Percentiles rank a stretch among this genome's conserved stretches.
Conservation (phyloP, 805 yeast species). For the Wickerhamomyces chambardii region DNA sequence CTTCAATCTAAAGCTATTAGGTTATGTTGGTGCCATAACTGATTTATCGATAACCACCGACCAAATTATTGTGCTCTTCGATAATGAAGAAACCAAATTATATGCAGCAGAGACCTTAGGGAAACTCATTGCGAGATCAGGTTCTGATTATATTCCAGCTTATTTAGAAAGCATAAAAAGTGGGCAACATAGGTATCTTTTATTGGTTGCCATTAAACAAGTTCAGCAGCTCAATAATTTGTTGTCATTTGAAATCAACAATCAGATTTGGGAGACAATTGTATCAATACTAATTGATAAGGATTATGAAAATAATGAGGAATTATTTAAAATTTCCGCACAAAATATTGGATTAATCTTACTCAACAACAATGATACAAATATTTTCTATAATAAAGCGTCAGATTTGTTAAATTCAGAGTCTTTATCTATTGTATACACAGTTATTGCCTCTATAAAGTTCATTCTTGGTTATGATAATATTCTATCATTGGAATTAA, state of each 20-base stretch:
- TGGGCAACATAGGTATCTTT: conserved; percentile 15
- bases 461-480: conserved; percentile 24
- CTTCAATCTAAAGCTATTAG: conserved; percentile 36
- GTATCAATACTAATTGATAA: conserved; percentile 4
- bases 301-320: conserved; percentile 13
- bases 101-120: conserved; percentile 50
- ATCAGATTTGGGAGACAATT: conserved; percentile 18
- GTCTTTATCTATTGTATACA: conserved; percentile 13
- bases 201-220: conserved; percentile 22
- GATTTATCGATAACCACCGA: conserved; percentile 24
- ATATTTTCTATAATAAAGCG: conserved; percentile 17
- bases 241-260: conserved; percentile 14
- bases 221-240: conserved; percentile 14
- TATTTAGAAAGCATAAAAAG: conserved; percentile 23
- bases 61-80: conserved; percentile 25
- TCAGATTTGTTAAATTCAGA: conserved; percentile 10
- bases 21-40: conserved; percentile 33
- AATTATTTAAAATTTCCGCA: conserved; percentile 13
- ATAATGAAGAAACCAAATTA: conserved; percentile 26
- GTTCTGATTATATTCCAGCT: conserved; percentile 25
- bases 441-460: conserved; percentile 26
- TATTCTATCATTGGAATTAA: conserved; percentile 11
- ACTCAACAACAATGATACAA: conserved; percentile 20
- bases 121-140: conserved; percentile 31
- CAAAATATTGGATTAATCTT: conserved; percentile 17